Evolutionary conservation across 179 eudicot genomes (phyloP), one percentile per base, ranked within the genome.

Genomic region (Silene coronaria): DNA sequence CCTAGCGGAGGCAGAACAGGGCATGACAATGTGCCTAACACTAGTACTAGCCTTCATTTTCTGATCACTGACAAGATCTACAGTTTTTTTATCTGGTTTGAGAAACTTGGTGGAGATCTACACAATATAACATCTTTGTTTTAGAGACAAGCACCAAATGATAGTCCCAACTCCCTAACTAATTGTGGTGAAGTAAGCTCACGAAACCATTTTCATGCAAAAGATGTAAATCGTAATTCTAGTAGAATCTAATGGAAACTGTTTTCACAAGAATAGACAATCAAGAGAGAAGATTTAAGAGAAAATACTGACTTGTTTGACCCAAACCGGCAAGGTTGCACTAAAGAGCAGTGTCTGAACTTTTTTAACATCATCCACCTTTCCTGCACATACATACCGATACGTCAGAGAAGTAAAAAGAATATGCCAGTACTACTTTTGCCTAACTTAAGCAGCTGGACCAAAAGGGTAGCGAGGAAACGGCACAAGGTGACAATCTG

Each of bases 281-380:
- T 23, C 0, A 72, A 32, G 5, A 32, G 6, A 26, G 62, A 53
- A 4, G 3, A 66, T 26, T 17, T 0, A 72, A 32, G 10, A 46
- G 11, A 36, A 64, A 72, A 19, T 74, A 71, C 81, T 22, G 60
- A 95, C 99, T 71, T 89, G 84, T 81, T 92, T 87, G 55, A 95
- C 97, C 98, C 99, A 95, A 59, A 0, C 32, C 9, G 99, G 99
- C 70, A 95, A 82, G 65, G 99, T 95, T 34, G 99, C 99, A 86
- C 99, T 92, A 76, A 95, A 95, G 30, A 95, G 89, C 79, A 95
- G 89, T 4, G 99, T 95, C 77, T 95, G 99, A 72, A 95, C 99
- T 80, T 90, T 87, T 77, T 72, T 90, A 26, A 90, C 86, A 75
- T 95, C 99, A 48, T 91, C 91, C 38, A 93, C 98, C 85, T 93